A percentile compares a stretch with the other conserved stretches of the same genome.
These are phyloP conservation scores for Carex pumila DNA, from an alignment of 176 grass and related monocot genomes.

Conservation along the genomic window DNA sequence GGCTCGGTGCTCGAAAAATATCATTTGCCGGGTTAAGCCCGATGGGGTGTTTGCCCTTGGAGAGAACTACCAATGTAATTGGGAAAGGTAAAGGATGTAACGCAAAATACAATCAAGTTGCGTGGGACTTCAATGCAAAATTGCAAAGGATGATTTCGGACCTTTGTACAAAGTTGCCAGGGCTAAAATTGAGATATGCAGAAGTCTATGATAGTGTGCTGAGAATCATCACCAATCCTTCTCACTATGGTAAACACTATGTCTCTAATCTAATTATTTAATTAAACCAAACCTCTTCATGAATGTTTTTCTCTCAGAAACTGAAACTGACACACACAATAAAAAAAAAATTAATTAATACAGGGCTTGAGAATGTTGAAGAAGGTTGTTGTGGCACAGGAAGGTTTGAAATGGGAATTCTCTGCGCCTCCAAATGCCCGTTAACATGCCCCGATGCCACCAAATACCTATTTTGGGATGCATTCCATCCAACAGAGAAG, in stretches of 20 bases:
- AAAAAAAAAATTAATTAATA: no score
- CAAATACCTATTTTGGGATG: conserved; percentile 83
- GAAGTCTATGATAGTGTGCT: conserved; percentile 43
- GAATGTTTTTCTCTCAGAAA: not conserved
- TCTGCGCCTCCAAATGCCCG: conserved; percentile 39
- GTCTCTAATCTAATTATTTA: not conserved
- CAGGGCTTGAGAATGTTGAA: conserved; percentile 70
- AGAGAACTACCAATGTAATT: conserved; percentile 40
- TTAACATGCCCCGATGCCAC: conserved; percentile 43
- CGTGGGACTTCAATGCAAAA: conserved; percentile 64
- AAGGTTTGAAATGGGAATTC: conserved; percentile 53
- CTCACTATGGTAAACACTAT: conserved; percentile 34
- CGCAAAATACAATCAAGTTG: conserved; percentile 65
- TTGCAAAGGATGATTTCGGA: conserved; percentile 38
- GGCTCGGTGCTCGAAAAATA: conserved; percentile 48
- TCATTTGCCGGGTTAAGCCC: conserved; percentile 60
- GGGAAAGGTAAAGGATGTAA: conserved; percentile 36
- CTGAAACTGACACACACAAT: not conserved
- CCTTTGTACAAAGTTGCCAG: not conserved
- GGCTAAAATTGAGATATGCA: conserved; percentile 36
- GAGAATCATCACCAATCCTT: conserved; percentile 43
- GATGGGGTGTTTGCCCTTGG: conserved; percentile 73
- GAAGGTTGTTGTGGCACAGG: conserved; percentile 71
- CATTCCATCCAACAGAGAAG: conserved; percentile 80
- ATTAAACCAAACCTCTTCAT: not conserved